phyloP scores from a whole-genome alignment of 1,284 basidiomycete species.

The Fomitiporia mediterranea region DNA sequence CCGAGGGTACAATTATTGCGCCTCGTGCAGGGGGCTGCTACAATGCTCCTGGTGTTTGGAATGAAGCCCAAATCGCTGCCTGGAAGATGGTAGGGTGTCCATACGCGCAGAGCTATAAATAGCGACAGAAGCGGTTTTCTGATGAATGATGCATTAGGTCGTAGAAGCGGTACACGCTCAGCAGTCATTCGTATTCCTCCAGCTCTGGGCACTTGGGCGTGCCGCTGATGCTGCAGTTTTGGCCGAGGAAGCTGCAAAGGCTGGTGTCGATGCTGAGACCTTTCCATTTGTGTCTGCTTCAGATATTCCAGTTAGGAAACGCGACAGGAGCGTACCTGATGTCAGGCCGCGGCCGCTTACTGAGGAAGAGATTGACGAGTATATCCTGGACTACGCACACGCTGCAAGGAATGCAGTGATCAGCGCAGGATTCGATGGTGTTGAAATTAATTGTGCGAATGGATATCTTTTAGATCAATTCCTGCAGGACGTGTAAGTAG shows the following conservation, averaged over 20 bases:
- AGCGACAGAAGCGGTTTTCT: no score
- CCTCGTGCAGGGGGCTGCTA: constrained; percentile 20
- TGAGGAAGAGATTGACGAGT: constrained; percentile 37
- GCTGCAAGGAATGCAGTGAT: constrained; percentile 30
- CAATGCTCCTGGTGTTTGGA: constrained; percentile 27
- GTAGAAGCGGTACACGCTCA: constrained; percentile 39
- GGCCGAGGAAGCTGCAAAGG: constrained; percentile 19
- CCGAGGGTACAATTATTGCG: constrained; percentile 31
- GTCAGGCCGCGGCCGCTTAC: constrained; percentile 30
- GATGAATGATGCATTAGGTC: constrained; percentile 18
- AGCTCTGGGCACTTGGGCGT: constrained; percentile 49
- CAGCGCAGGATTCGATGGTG: constrained; percentile 30
- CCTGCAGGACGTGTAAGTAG: constrained; percentile 14
- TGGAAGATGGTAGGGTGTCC: constrained; percentile 34
- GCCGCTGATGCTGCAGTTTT: constrained; percentile 32
- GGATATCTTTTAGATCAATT: constrained; percentile 25
- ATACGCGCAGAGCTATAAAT: constrained; percentile 27
- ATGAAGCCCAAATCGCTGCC: constrained; percentile 26
- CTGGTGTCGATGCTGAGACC: constrained; percentile 21
- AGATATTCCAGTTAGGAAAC: constrained; percentile 29
- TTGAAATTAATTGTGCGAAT: constrained; percentile 24
- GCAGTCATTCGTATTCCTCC: constrained; percentile 41
- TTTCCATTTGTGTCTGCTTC: constrained; percentile 37
- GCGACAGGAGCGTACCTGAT: constrained; percentile 24
- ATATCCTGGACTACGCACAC: constrained; percentile 24